phyloP scores from a whole-genome alignment of 495 filamentous ascomycete species.

The Penicillium waksmanii region DNA sequence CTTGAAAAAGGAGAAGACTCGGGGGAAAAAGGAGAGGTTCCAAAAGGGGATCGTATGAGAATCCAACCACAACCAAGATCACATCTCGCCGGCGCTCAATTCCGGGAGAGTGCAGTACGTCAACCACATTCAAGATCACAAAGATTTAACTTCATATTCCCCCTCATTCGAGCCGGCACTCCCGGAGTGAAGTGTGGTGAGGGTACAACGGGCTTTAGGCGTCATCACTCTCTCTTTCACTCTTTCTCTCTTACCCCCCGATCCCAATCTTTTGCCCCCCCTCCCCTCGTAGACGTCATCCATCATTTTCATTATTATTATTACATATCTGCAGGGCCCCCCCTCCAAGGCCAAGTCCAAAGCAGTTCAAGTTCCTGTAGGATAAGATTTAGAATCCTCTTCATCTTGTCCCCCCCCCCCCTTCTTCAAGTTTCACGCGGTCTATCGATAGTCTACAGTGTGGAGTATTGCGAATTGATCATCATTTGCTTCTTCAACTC shows the following conservation, averaged over 20 bases:
- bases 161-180: slow-evolving; percentile 18
- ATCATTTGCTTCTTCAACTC: slow-evolving; percentile 8
- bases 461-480: slow-evolving; percentile 20
- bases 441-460: slow-evolving; percentile 17
- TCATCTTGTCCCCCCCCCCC: not conserved
- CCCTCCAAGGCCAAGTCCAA: not conserved
- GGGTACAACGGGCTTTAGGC: slow-evolving; percentile 13
- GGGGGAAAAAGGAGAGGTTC: not conserved
- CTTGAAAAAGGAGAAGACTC: no score
- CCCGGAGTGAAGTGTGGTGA: slow-evolving; percentile 13
- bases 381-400: not conserved
- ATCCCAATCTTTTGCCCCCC: slow-evolving; percentile 14
- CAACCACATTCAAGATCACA: slow-evolving; percentile 19
- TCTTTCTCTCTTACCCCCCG: slow-evolving; percentile 9
- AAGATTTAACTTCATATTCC: slow-evolving; percentile 17
- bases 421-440: not conserved
- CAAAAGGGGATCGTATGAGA: slow-evolving; percentile 2
- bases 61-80: not conserved
- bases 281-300: slow-evolving; percentile 31
- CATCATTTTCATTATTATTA: slow-evolving; percentile 9
- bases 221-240: slow-evolving; percentile 24
- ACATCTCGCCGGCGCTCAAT: slow-evolving; percentile 11
- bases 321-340: no score
- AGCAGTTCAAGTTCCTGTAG: not conserved
- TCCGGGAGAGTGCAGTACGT: slow-evolving; percentile 28